Evolutionary conservation across 208 protist genomes (phyloP).

Genomic region (Acanthamoeba polyphaga): DNA sequence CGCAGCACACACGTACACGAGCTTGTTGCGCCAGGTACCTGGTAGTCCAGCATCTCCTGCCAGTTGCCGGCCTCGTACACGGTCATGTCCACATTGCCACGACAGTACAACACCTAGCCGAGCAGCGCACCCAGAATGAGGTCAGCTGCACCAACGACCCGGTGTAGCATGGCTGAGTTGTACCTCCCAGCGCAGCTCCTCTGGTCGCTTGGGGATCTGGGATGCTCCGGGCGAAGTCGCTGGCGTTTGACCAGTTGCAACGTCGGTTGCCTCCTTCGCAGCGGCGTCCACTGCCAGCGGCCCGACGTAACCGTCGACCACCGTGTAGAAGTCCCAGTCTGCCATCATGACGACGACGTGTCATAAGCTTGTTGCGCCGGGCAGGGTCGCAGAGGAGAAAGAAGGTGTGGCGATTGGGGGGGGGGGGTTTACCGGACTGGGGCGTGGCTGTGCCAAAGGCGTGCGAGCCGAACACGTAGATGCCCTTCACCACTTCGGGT

Average conservation of each 20-base stretch:
- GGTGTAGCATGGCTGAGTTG: background rate
- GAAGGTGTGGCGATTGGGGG: background rate
- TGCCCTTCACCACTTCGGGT: background rate
- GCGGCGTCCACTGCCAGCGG: background rate
- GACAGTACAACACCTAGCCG: background rate
- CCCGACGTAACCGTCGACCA: background rate
- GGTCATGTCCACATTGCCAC: slow-evolving; percentile 11
- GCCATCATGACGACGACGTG: background rate
- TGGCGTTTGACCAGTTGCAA: background rate
- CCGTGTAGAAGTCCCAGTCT: slow-evolving; percentile 39
- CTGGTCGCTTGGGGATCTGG: background rate
- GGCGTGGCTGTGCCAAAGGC: slow-evolving; percentile 26
- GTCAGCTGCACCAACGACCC: background rate
- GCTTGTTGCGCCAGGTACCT: background rate
- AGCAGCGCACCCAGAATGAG: background rate
- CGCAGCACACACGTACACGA: too few species aligned
- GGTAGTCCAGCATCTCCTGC: slow-evolving; percentile 36
- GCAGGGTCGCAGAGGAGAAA: background rate
- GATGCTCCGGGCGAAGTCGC: background rate
- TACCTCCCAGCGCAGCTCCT: slow-evolving; percentile 30
- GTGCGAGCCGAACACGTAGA: slow-evolving; percentile 9
- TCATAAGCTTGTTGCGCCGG: background rate
- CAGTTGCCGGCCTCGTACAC: slow-evolving; percentile 38
- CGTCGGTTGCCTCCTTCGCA: background rate
- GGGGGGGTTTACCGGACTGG: background rate